Conservation (phyloP, 805 yeast species). For the Blastobotrys attinorum region DNA sequence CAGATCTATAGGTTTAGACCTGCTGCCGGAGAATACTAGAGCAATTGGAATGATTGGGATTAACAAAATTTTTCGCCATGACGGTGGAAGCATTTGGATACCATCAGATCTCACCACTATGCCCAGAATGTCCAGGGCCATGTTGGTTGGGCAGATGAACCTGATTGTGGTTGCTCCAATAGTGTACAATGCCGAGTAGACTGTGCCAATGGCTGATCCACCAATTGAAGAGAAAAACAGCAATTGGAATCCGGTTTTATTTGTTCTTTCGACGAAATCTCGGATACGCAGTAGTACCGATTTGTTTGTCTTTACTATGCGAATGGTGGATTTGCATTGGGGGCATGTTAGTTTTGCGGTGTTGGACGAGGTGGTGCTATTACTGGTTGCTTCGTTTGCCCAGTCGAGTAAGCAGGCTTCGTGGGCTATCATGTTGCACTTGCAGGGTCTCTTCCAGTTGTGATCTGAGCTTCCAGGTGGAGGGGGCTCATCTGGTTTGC, state of each 20-base stretch:
- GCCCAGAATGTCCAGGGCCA: conserved; percentile 21
- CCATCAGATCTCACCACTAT: conserved; percentile 10
- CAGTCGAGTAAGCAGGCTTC: conserved; percentile 37
- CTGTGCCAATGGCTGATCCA: conserved; percentile 13
- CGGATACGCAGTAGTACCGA: conserved; percentile 15
- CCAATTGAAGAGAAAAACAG: conserved; percentile 12
- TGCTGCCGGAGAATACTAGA: conserved; percentile 15
- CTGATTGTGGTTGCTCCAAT: conserved; percentile 24
- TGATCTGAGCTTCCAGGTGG: conserved; percentile 26
- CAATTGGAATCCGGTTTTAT: conserved; percentile 12
- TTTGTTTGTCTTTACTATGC: conserved; percentile 11
- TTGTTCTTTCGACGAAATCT: conserved; percentile 13
- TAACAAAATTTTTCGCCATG: conserved; percentile 14
- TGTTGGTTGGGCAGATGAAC: conserved; percentile 22
- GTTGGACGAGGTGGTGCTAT: conserved; percentile 7
- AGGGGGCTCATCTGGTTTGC: conserved; percentile 28
- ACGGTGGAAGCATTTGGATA: conserved; percentile 11
- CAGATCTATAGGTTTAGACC: conserved; percentile 13
- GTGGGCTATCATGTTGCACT: conserved; percentile 40
- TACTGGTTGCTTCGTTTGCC: conserved; percentile 28
- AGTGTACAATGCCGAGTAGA: conserved; percentile 22
- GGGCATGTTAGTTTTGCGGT: conserved; percentile 22
- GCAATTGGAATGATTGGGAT: conserved; percentile 22
- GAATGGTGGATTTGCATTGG: conserved; percentile 25
- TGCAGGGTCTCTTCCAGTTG: conserved; percentile 40